A percentile compares a stretch with the other conserved stretches of the same genome.
Conservation (phyloP, 2,329 filamentous ascomycete genomes). For the Thelonectria olida region DNA sequence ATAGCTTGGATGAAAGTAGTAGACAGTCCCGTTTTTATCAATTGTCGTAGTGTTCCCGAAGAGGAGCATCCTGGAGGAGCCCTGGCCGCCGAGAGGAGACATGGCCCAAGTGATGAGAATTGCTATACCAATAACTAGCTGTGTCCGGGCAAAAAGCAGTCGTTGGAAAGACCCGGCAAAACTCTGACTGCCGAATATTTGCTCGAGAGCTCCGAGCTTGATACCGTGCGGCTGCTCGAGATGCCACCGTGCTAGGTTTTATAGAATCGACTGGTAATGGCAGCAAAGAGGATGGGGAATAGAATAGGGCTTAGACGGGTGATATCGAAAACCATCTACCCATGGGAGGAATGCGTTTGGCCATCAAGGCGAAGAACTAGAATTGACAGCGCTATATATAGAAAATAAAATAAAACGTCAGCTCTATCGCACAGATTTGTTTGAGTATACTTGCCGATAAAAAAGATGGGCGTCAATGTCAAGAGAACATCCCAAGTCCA, state of each 20-base stretch:
- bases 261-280: slow-evolving; percentile 16
- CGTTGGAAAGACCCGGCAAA: slow-evolving; percentile 17
- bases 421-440: too few relatives aligned
- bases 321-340: not conserved
- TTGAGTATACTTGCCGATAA: not conserved
- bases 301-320: slow-evolving; percentile 4
- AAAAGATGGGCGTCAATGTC: not conserved
- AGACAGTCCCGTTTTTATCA: not conserved
- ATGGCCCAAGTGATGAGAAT: slow-evolving; percentile 16
- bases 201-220: slow-evolving; percentile 14
- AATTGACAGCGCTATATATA: not conserved
- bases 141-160: slow-evolving; percentile 11
- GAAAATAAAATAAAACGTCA: too few relatives aligned
- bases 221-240: slow-evolving; percentile 14
- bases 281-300: slow-evolving; percentile 24
- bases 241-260: slow-evolving; percentile 16
- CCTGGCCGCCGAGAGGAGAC: slow-evolving; percentile 24
- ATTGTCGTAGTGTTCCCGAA: not conserved
- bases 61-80: slow-evolving; percentile 7
- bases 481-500: not conserved
- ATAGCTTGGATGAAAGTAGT: slow-evolving; percentile 5
- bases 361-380: not conserved
- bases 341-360: not conserved
- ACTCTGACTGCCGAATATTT: slow-evolving; percentile 25
- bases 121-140: not conserved